These are phyloP conservation scores for Lachancea dasiensis DNA, from an alignment of 805 yeast species.

Conservation along the genomic window DNA sequence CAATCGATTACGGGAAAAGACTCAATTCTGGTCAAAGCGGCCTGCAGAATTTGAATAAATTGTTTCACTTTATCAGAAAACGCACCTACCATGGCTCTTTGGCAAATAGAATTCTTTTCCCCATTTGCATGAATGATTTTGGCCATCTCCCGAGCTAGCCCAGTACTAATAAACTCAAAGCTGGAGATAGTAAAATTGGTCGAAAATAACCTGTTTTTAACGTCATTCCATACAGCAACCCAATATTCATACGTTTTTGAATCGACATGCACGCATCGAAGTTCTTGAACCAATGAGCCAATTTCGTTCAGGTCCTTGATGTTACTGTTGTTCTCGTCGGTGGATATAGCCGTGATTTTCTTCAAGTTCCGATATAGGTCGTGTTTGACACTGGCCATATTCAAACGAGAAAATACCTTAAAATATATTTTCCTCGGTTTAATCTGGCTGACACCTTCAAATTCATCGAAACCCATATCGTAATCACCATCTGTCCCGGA, in stretches of 20 bases:
- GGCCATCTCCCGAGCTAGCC: constrained; percentile 38
- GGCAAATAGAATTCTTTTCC: constrained; percentile 32
- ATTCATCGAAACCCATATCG: constrained; percentile 25
- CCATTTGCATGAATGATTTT: constrained; percentile 21
- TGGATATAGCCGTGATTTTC: constrained; percentile 14
- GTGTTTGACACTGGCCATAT: constrained; percentile 9
- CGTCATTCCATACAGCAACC: constrained; percentile 34
- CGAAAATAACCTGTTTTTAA: constrained; percentile 33
- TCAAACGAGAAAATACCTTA: constrained; percentile 16
- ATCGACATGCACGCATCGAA: constrained; percentile 20
- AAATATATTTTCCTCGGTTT: constrained; percentile 24
- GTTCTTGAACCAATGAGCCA: constrained; percentile 19
- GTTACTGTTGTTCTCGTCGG: constrained; percentile 20
- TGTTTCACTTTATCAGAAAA: constrained; percentile 34
- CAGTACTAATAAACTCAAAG: constrained; percentile 69
- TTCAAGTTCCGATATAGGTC: constrained; percentile 6
- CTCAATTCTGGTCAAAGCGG: constrained; percentile 67
- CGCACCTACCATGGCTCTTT: constrained; percentile 40
- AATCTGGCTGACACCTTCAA: constrained; percentile 30
- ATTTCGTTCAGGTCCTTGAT: constrained; percentile 22
- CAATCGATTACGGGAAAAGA: constrained; percentile 53
- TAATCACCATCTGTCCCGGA: constrained; percentile 25
- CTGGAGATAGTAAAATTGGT: constrained; percentile 46
- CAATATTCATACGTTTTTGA: constrained; percentile 18
- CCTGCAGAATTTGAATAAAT: constrained; percentile 59